phyloP scores from a whole-genome alignment of 2,329 filamentous ascomycete species.

The Biscogniauxia sp. region DNA sequence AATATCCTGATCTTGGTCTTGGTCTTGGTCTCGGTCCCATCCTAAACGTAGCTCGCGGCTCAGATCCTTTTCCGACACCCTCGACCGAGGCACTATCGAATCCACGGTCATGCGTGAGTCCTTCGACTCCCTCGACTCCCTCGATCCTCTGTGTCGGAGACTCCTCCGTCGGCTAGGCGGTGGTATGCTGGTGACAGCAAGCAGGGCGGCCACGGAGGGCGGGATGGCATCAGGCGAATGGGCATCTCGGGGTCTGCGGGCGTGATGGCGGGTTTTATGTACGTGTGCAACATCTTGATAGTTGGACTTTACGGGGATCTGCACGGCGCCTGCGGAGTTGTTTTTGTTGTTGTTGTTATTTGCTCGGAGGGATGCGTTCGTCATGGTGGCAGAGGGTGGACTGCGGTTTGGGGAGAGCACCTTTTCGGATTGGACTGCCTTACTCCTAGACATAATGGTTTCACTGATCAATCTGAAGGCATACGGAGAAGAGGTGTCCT shows the following conservation, averaged over 20 bases:
- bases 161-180: slow-evolving; percentile 40
- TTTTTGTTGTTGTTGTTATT: slow-evolving; percentile 10
- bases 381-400: slow-evolving; percentile 31
- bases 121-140: slow-evolving; percentile 19
- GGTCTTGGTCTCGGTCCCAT: slow-evolving; percentile 2
- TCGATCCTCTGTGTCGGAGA: slow-evolving; percentile 27
- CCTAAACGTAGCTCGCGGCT: slow-evolving; percentile 36
- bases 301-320: slow-evolving; percentile 49
- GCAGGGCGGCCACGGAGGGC: slow-evolving; percentile 57
- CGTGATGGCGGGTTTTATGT: slow-evolving; percentile 37
- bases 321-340: slow-evolving; percentile 50
- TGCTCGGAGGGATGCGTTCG: slow-evolving; percentile 33
- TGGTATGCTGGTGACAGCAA: slow-evolving; percentile 62
- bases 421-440: slow-evolving; percentile 22
- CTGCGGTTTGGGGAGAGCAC: slow-evolving; percentile 25
- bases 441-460: slow-evolving; percentile 27
- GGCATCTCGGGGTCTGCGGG: slow-evolving; percentile 38
- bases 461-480: slow-evolving; percentile 20
- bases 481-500: slow-evolving; percentile 16
- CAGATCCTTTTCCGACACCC: slow-evolving; percentile 57
- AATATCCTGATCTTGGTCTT: slow-evolving; percentile 7
- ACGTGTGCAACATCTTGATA: slow-evolving; percentile 36
- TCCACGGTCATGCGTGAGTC: slow-evolving; percentile 50
- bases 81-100: slow-evolving; percentile 52
- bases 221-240: slow-evolving; percentile 55